Evolutionary conservation across 2,329 filamentous ascomycete genomes (phyloP).

Genomic region (Ceratocystis cacaofunesta): DNA sequence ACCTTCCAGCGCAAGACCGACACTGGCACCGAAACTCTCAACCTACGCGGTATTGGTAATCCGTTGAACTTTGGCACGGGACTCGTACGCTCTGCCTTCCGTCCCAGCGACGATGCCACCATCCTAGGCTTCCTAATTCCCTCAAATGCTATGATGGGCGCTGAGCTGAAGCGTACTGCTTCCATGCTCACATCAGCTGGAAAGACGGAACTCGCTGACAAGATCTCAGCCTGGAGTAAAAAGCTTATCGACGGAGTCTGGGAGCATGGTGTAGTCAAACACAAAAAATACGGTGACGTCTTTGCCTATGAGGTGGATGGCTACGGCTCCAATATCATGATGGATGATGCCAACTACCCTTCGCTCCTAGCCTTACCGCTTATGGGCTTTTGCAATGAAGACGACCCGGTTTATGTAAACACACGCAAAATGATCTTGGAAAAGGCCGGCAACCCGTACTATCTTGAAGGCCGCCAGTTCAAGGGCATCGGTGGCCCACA

Average conservation of each 20-base stretch:
- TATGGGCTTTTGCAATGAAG: slow-evolving; percentile 54
- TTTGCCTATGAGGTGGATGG: slow-evolving; percentile 84
- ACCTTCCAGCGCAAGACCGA: slow-evolving; percentile 73
- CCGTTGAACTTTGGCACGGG: slow-evolving; percentile 74
- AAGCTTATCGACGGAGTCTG: slow-evolving; percentile 63
- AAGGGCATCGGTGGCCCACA: slow-evolving; percentile 71
- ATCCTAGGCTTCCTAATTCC: slow-evolving; percentile 92
- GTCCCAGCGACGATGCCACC: slow-evolving; percentile 87
- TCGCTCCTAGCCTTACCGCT: slow-evolving; percentile 65
- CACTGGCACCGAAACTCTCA: slow-evolving; percentile 78
- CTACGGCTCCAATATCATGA: slow-evolving; percentile 66
- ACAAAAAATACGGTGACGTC: slow-evolving; percentile 60
- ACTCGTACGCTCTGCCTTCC: slow-evolving; percentile 78
- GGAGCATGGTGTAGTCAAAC: slow-evolving; percentile 67
- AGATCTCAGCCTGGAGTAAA: slow-evolving; percentile 43
- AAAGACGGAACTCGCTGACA: slow-evolving; percentile 37
- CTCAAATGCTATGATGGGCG: slow-evolving; percentile 89
- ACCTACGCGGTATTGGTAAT: slow-evolving; percentile 72
- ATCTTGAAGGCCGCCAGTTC: slow-evolving; percentile 60
- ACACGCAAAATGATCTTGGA: slow-evolving; percentile 65
- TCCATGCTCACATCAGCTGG: slow-evolving; percentile 49
- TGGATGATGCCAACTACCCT: slow-evolving; percentile 83
- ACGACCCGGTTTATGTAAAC: slow-evolving; percentile 67
- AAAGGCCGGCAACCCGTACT: slow-evolving; percentile 75
- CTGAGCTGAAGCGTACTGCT: slow-evolving; percentile 65